A percentile compares a stretch with the other conserved stretches of the same genome.
phyloP scores from a whole-genome alignment of 768 basidiomycete species.

The Brasilioporus rufonigricans region DNA sequence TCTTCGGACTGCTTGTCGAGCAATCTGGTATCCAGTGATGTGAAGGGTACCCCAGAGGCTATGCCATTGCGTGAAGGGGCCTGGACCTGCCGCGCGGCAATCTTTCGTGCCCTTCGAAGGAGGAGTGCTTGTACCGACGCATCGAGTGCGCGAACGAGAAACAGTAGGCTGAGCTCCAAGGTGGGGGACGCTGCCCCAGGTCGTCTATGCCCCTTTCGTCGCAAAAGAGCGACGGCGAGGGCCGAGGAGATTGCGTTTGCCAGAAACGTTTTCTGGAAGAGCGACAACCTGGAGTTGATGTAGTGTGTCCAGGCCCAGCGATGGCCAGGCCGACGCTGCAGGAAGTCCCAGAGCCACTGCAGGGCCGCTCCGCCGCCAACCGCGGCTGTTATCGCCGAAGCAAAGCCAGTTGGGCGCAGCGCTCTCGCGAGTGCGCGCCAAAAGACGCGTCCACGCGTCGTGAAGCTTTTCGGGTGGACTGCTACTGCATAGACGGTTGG shows the following conservation, averaged over 20 bases:
- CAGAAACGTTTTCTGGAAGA: slow-evolving; percentile 53
- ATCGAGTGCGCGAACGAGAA: slow-evolving; percentile 71
- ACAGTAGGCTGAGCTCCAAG: slow-evolving; percentile 63
- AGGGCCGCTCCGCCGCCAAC: slow-evolving; percentile 64
- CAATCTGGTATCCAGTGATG: neutral
- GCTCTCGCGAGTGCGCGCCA: slow-evolving; percentile 51
- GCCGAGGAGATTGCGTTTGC: slow-evolving; percentile 56
- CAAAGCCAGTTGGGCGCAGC: slow-evolving; percentile 61
- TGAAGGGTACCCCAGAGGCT: neutral
- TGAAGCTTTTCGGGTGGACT: slow-evolving; percentile 24
- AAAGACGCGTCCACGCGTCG: slow-evolving; percentile 9
- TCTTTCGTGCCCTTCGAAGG: slow-evolving; percentile 22
- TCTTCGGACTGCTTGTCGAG: slow-evolving; percentile 20
- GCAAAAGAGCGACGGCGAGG: slow-evolving; percentile 56
- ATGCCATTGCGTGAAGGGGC: neutral
- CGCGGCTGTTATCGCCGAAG: slow-evolving; percentile 60
- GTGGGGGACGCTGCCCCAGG: slow-evolving; percentile 45
- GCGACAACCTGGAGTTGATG: slow-evolving; percentile 30
- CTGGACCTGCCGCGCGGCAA: neutral
- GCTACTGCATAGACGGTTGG: slow-evolving; percentile 45
- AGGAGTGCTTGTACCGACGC: slow-evolving; percentile 53
- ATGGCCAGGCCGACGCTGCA: slow-evolving; percentile 10
- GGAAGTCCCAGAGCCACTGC: slow-evolving; percentile 41
- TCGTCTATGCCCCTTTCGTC: slow-evolving; percentile 39
- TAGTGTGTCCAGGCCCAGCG: neutral